A percentile compares a stretch with the other conserved stretches of the same genome.
Evolutionary conservation across 768 basidiomycete genomes (phyloP).

Genomic region (Cystofilobasidium ferigula): DNA sequence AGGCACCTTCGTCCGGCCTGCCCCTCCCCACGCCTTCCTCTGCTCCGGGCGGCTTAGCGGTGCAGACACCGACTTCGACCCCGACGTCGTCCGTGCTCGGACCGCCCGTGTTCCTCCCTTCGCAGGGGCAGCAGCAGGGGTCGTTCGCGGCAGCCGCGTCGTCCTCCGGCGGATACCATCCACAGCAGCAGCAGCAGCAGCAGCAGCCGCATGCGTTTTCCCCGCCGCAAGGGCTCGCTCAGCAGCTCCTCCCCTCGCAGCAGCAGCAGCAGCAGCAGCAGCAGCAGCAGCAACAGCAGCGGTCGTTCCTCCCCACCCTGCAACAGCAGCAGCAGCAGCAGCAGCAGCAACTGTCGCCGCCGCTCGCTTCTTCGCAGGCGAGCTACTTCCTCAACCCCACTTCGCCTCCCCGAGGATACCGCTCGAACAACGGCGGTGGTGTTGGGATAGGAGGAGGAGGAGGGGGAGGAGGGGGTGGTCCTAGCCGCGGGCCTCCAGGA

Average conservation of each 20-base stretch:
- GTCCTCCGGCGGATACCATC: not conserved
- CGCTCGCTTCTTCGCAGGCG: not conserved
- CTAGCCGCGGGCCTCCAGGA: not conserved
- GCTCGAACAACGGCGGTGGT: not conserved
- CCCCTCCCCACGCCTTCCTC: too few relatives aligned
- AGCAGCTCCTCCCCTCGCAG: not conserved
- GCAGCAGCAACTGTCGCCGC: not conserved
- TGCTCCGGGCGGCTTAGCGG: too few relatives aligned
- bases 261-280: conserved; percentile 1
- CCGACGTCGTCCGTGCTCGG: not conserved
- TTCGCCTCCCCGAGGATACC: not conserved
- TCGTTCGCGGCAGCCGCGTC: not conserved
- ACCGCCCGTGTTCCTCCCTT: not conserved
- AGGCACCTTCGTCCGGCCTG: not conserved
- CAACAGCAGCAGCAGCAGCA: not conserved
- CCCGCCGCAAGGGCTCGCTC: too few relatives aligned
- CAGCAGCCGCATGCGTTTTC: not conserved
- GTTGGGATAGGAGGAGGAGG: too few relatives aligned
- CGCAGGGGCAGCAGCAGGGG: not conserved
- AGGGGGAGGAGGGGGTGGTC: too few relatives aligned
- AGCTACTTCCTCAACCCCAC: not conserved
- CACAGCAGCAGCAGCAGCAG: not conserved
- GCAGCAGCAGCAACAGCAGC: not conserved
- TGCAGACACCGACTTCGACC: too few relatives aligned
- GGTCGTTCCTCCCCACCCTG: not conserved